A percentile compares a stretch with the other conserved stretches of the same genome.
These are phyloP conservation scores for Quercus mongolica DNA, from an alignment of 306 rosid genomes.

Conservation along the genomic window DNA sequence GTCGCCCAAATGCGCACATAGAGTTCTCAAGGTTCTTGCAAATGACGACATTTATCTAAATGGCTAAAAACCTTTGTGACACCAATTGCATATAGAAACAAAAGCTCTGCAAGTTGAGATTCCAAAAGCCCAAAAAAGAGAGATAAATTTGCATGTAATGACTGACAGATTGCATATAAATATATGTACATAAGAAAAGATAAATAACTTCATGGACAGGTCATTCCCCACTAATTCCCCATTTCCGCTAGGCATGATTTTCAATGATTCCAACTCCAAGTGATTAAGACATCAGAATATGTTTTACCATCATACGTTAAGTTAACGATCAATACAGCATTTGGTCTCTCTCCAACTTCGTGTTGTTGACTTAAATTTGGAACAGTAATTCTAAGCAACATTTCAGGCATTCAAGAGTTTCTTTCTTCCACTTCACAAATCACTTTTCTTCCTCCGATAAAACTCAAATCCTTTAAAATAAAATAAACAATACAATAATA, in stretches of 20 bases:
- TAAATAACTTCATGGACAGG: not conserved
- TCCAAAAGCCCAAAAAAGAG: not conserved
- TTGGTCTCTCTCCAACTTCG: no score
- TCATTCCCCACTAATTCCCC: not conserved
- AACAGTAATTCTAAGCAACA: no score
- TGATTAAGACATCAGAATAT: not conserved
- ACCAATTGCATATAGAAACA: not conserved
- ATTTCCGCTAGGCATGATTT: not conserved
- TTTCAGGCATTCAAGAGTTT: no score
- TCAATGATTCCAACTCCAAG: not conserved
- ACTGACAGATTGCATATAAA: not conserved
- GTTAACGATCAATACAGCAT: no score
- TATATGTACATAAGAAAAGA: no score
- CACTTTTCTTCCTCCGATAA: no score
- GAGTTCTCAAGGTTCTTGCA: conserved; percentile 1
- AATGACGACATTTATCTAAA: conserved; percentile 1
- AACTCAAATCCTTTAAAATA: no score
- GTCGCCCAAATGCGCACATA: conserved; percentile 8
- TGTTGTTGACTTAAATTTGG: no score
- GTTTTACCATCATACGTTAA: no score
- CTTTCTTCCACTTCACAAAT: no score
- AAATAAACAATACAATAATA: no score
- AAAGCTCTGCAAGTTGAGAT: not conserved
- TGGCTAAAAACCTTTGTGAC: not conserved
- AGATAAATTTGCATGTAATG: not conserved